Conservation (phyloP, 1,284 basidiomycete species). For the Ustilago shanxiensis region DNA sequence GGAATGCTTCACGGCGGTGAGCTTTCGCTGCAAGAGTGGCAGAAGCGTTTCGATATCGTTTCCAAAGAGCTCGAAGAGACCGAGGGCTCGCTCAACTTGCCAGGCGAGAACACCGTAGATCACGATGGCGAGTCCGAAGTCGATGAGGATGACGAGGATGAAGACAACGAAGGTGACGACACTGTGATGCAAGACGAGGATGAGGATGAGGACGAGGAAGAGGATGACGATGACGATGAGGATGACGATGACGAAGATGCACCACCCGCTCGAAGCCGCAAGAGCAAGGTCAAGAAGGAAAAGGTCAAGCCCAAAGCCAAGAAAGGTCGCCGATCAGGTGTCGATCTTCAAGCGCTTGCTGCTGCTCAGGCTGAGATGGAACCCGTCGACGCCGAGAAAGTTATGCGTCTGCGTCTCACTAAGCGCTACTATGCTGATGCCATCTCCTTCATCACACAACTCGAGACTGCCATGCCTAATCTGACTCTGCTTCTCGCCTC, state of each 20-base stretch:
- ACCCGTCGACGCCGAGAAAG: slow-evolving; percentile 60
- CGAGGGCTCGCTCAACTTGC: slow-evolving; percentile 61
- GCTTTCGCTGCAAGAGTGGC: slow-evolving; percentile 80
- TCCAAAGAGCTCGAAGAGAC: slow-evolving; percentile 74
- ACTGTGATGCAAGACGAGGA: slow-evolving; percentile 69
- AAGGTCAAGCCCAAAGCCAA: slow-evolving; percentile 42
- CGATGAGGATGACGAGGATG: slow-evolving; percentile 55
- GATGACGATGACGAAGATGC: slow-evolving; percentile 27
- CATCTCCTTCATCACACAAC: slow-evolving; percentile 83
- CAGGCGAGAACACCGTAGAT: slow-evolving; percentile 58
- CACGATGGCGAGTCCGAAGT: slow-evolving; percentile 70
- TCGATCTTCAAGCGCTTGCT: slow-evolving; percentile 59
- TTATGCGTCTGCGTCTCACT: slow-evolving; percentile 81
- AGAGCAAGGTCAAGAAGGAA: slow-evolving; percentile 14
- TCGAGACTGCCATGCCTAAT: slow-evolving; percentile 83
- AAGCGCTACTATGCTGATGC: slow-evolving; percentile 91
- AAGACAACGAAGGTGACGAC: no score
- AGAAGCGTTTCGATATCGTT: slow-evolving; percentile 76
- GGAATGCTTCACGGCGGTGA: slow-evolving; percentile 86
- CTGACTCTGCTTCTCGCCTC: slow-evolving; percentile 86
- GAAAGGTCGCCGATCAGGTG: slow-evolving; percentile 71
- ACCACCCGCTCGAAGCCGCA: slow-evolving; percentile 12
- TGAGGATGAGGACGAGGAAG: slow-evolving; percentile 15
- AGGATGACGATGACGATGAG: slow-evolving; percentile 28
- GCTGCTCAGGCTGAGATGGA: slow-evolving; percentile 60